Evolutionary conservation across 805 yeast species (phyloP).

Genomic region (Naumovozyma dairenensis): DNA sequence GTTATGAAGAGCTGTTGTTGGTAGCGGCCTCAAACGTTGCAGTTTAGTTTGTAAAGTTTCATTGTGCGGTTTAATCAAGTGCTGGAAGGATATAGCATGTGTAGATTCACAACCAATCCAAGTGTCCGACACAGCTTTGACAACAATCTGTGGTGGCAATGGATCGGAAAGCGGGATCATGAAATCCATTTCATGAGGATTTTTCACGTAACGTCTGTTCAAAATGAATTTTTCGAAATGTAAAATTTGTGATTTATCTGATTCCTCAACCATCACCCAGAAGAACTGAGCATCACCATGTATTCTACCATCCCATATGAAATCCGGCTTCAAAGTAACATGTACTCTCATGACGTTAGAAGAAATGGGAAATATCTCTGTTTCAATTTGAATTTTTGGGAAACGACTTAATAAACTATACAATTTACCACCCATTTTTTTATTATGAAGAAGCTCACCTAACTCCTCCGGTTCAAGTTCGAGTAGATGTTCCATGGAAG

Average conservation of each 20-base stretch:
- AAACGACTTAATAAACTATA: conserved; percentile 55
- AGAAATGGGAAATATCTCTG: conserved; percentile 85
- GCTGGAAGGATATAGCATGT: conserved; percentile 78
- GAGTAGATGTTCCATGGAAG: conserved; percentile 61
- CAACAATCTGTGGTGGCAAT: conserved; percentile 77
- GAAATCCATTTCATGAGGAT: conserved; percentile 69
- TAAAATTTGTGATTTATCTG: conserved; percentile 59
- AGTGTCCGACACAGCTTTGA: conserved; percentile 68
- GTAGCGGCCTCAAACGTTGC: conserved; percentile 75
- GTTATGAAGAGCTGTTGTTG: conserved; percentile 69
- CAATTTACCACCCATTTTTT: conserved; percentile 56
- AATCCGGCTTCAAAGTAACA: conserved; percentile 60
- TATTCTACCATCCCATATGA: conserved; percentile 69
- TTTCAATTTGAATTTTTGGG: conserved; percentile 65
- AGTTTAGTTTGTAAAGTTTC: conserved; percentile 79
- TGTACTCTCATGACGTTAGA: conserved; percentile 76
- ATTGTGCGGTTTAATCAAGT: conserved; percentile 77
- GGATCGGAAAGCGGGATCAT: conserved; percentile 89
- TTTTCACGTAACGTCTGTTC: conserved; percentile 43
- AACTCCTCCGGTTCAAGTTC: conserved; percentile 67
- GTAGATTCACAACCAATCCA: conserved; percentile 84
- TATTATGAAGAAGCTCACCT: conserved; percentile 84
- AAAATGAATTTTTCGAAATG: conserved; percentile 78
- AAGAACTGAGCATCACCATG: conserved; percentile 83
- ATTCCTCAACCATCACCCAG: conserved; percentile 89